Percentiles rank a stretch among this genome's conserved stretches.
These are phyloP conservation scores for Cladosporium halotolerans DNA, from an alignment of 2,329 filamentous ascomycete genomes.

Conservation along the genomic window DNA sequence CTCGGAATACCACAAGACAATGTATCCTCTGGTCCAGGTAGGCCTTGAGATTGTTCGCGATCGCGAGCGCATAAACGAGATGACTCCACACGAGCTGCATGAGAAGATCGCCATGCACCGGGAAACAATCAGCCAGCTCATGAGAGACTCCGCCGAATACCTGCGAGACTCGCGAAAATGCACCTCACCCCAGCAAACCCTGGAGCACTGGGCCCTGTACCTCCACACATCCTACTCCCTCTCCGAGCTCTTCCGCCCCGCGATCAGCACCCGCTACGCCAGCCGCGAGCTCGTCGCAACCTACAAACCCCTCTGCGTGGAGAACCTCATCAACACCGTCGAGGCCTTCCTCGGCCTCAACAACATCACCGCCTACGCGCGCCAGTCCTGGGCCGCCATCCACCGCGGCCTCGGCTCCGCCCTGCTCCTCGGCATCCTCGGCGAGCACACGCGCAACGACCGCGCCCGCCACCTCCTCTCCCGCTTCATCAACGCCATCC, in stretches of 20 bases:
- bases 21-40: slow-evolving; percentile 51
- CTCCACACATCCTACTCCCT: slow-evolving; percentile 57
- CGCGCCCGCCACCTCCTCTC: slow-evolving; percentile 39
- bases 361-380: slow-evolving; percentile 39
- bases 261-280: slow-evolving; percentile 46
- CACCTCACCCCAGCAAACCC: slow-evolving; percentile 45
- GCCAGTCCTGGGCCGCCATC: slow-evolving; percentile 32
- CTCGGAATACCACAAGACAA: slow-evolving; percentile 52
- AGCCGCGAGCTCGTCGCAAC: slow-evolving; percentile 40
- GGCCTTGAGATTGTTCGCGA: slow-evolving; percentile 56
- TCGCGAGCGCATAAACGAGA: slow-evolving; percentile 42
- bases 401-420: slow-evolving; percentile 37
- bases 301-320: slow-evolving; percentile 48
- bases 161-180: slow-evolving; percentile 49
- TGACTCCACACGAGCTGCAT: slow-evolving; percentile 44
- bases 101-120: slow-evolving; percentile 50
- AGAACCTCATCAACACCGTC: slow-evolving; percentile 50
- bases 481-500: slow-evolving; percentile 42
- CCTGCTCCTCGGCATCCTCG: slow-evolving; percentile 33
- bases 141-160: slow-evolving; percentile 52
- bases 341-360: slow-evolving; percentile 56
- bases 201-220: slow-evolving; percentile 56
- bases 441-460: slow-evolving; percentile 42
- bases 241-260: slow-evolving; percentile 56
- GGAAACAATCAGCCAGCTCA: slow-evolving; percentile 51